Evolutionary conservation across 2,329 filamentous ascomycete genomes (phyloP), one percentile per base, ranked within the genome.

Genomic region (Neobulgaria alba): DNA sequence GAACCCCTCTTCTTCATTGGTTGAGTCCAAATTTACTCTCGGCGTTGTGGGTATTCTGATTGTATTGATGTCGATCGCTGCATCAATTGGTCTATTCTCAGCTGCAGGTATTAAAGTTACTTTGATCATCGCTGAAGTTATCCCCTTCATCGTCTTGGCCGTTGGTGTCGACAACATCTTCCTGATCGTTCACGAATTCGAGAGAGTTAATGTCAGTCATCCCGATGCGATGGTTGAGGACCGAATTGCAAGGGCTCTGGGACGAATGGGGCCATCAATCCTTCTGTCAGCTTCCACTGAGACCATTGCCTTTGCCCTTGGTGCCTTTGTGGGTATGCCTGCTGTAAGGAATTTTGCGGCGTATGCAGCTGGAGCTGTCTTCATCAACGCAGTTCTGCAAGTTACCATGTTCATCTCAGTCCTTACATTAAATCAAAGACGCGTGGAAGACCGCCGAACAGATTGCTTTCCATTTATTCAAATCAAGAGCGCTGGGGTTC

Each of bases 141-240:
- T 98, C 50, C 92, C 92, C 0, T 98, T 98, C 63, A 81, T 98
- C 49, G 90, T 98, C 8, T 68, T 98, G 15, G 92, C 92, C 10
- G 89, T 98, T 19, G 92, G 92, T 33, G 93, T 98, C 2, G 92
- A 98, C 71, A 98, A 98, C 58, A 96, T 98, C 55, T 98, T 98
- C 66, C 69, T 98, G 41, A 95, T 98, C 44, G 92, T 98, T 1
- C 92, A 98, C 63, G 92, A 98, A 63, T 94, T 98, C 45, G 92
- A 98, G 60, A 77, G 92, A 20, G 85, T 95, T 59, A 98, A 98
- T 56, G 67, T 88, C 52, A 94, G 83, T 61, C 85, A 95, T 56
- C 87, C 89, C 0, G 89, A 96, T 56, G 83, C 89, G 48, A 75
- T 83, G 61, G 82, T 98, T 2, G 84, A 94, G 52, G 80, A 89